A percentile compares a stretch with the other conserved stretches of the same genome.
Evolutionary conservation across 2,329 filamentous ascomycete species (phyloP).

Genomic region (Colletotrichum sidae): DNA sequence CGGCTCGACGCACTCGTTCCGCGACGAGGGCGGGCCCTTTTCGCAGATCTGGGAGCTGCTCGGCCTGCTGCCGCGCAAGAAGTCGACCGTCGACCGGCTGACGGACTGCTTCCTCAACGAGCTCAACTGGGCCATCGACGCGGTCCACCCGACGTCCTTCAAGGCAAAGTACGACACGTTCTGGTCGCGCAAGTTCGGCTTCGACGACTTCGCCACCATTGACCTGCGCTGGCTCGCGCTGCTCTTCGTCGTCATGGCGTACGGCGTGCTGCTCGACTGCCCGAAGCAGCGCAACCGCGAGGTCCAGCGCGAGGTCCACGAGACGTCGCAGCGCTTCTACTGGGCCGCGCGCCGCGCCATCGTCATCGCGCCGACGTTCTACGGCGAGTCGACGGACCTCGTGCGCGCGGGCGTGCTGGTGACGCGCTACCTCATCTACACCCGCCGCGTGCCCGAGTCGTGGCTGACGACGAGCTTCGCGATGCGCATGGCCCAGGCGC

Average conservation of each 20-base stretch:
- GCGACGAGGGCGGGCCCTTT: conserved; percentile 39
- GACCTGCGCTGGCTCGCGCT: conserved; percentile 55
- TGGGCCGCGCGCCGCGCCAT: conserved; percentile 53
- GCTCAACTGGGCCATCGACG: conserved; percentile 51
- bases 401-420: conserved; percentile 53
- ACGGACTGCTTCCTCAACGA: conserved; percentile 49
- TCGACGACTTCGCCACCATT: conserved; percentile 52
- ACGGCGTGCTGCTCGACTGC: conserved; percentile 50
- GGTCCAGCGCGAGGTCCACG: conserved; percentile 49
- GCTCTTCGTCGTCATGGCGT: conserved; percentile 54
- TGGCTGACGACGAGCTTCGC: conserved; percentile 57
- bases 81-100: conserved; percentile 50
- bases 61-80: conserved; percentile 51
- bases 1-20: conserved; percentile 30
- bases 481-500: conserved; percentile 55
- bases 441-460: conserved; percentile 50
- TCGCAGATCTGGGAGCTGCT: conserved; percentile 56
- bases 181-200: conserved; percentile 52
- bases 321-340: conserved; percentile 53
- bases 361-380: conserved; percentile 55
- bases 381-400: conserved; percentile 53
- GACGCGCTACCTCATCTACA: conserved; percentile 53
- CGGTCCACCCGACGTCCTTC: conserved; percentile 49
- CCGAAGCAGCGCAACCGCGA: conserved; percentile 46
- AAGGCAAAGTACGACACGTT: conserved; percentile 50